Percentiles rank a stretch among this genome's conserved stretches.
Conservation (phyloP, 1,139 yeast genomes). For the Debaryomycetaceae sp. region DNA sequence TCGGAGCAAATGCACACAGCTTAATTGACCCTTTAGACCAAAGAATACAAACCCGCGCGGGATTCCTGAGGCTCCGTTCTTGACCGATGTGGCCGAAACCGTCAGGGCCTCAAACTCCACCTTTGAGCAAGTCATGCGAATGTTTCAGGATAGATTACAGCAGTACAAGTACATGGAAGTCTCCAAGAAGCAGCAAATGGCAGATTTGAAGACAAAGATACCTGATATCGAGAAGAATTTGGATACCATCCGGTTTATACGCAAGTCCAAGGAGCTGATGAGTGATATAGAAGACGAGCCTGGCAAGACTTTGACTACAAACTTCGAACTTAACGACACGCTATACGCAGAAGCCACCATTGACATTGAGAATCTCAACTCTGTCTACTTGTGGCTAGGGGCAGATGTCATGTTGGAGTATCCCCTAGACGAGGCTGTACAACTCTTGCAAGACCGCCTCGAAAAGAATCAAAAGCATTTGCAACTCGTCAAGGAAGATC, state of each 20-base stretch:
- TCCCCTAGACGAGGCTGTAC: conserved; percentile 78
- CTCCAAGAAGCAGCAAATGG: conserved; percentile 60
- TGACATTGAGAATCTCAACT: conserved; percentile 30
- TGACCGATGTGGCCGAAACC: conserved; percentile 70
- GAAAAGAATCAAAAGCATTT: conserved; percentile 51
- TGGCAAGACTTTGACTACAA: conserved; percentile 44
- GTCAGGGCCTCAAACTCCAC: conserved; percentile 57
- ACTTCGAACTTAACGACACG: conserved; percentile 88
- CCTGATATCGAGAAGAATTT: conserved; percentile 87
- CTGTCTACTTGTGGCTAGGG: conserved; percentile 87
- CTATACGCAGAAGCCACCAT: conserved; percentile 75
- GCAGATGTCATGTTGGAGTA: conserved; percentile 97
- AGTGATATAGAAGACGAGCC: conserved; percentile 10
- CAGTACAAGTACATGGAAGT: conserved; percentile 83
- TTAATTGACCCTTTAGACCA: conserved; percentile 20
- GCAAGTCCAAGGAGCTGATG: conserved; percentile 28
- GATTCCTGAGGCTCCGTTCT: conserved; percentile 92
- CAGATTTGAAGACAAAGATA: conserved; percentile 59
- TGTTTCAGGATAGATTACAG: conserved; percentile 72
- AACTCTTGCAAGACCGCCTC: conserved; percentile 53
- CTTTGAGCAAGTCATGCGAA: conserved; percentile 54
- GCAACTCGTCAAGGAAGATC: conserved; percentile 61
- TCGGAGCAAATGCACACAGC: background rate
- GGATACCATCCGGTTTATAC: conserved; percentile 55
- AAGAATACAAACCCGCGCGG: conserved; percentile 74